These are phyloP conservation scores for Plasmodiophora brassicae DNA, from an alignment of 208 protist species.

Conservation along the genomic window DNA sequence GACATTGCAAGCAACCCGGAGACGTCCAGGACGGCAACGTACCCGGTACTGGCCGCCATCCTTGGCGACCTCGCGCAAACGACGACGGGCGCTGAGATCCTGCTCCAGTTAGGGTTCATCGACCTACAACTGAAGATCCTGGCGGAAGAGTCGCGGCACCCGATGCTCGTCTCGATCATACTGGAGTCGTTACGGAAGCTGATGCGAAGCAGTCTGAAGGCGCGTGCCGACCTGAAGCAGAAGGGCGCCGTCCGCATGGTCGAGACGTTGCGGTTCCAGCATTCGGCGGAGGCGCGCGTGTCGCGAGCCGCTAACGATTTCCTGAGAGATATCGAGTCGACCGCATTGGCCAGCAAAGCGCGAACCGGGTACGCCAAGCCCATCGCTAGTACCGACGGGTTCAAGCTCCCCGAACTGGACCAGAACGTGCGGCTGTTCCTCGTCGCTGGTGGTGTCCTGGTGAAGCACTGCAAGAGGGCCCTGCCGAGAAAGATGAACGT, in stretches of 20 bases:
- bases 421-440: conserved; percentile 28
- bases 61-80: neutral
- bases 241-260: neutral
- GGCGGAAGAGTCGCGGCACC: neutral
- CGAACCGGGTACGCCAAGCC: neutral
- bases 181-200: neutral
- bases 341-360: neutral
- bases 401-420: conserved; percentile 26
- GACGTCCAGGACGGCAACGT: neutral
- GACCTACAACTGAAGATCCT: neutral
- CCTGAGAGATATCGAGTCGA: neutral
- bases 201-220: neutral
- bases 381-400: neutral
- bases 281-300: neutral
- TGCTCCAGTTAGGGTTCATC: neutral
- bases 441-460: neutral
- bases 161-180: neutral
- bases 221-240: neutral
- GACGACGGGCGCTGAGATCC: neutral
- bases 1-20: neutral
- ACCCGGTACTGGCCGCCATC: neutral
- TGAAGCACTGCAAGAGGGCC: neutral
- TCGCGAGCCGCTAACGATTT: neutral
- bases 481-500: neutral
- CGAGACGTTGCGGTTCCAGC: conserved; percentile 27